Evolutionary conservation across 768 basidiomycete species (phyloP), one percentile per base, ranked within the genome.

Genomic region (Suillus americanus): DNA sequence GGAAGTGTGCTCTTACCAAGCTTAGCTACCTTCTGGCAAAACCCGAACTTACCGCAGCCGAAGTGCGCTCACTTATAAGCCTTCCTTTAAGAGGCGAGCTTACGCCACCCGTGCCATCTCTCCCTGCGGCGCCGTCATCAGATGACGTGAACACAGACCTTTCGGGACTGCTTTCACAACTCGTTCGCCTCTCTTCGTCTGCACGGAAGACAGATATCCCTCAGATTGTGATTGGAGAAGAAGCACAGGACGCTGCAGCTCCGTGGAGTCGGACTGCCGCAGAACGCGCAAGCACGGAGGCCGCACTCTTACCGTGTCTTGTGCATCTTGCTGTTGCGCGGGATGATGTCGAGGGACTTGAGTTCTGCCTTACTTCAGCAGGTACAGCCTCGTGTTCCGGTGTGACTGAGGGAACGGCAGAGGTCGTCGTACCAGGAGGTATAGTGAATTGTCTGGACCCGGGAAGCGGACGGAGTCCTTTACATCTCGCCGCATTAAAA

Each of bases 1-100:
- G 20, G 9, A 63, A 96, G 94, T 94, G 93, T 65, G 95, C 95
- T 2, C 84, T 97, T 23, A 84, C 94, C 16, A 98, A 98, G 78
- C 83, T 98, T 18, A 85, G 90, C 54, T 98, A 97, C 72, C 85
- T 98, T 16, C 82, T 97, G 40, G 93, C 93, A 7, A 97, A 97
- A 74, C 81, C 89, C 1, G 91, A 94, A 70, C 84, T 97, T 8
- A 82, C 85, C 0, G 72, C 80, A 3, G 73, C 80, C 23, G 86
- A 94, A 77, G 85, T 98, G 53, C 88, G 94, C 62, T 80, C 86
- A 46, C 83, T 97, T 25, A 85, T 97, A 63, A 80, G 85, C 14
- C 87, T 83, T 40, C 90, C 96, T 4, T 81, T 97, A 13, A 93
- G 95, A 8, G 95, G 95, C 54, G 95, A 98, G 75, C 86, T 98